A percentile compares a stretch with the other conserved stretches of the same genome.
Evolutionary conservation across 805 yeast genomes (phyloP).

Genomic region (Starmerella gropengiesseri): DNA sequence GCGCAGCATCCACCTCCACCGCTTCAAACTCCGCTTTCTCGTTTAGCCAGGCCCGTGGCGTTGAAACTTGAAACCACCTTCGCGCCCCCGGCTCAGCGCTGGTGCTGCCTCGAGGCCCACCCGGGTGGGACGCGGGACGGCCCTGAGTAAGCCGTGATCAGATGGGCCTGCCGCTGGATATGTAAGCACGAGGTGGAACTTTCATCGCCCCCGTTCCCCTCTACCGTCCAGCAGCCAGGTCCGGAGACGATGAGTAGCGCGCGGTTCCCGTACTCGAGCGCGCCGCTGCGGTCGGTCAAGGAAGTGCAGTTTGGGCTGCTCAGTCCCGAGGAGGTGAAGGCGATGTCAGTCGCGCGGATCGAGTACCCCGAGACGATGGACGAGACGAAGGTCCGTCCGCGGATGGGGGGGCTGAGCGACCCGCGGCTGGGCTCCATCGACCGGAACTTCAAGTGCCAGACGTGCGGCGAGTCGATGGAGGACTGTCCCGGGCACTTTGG

Average conservation of each 20-base stretch:
- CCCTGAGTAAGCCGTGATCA: too few relatives aligned
- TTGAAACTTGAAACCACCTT: too few relatives aligned
- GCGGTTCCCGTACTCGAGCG: constrained; percentile 87
- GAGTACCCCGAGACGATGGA: constrained; percentile 99
- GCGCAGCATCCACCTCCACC: too few relatives aligned
- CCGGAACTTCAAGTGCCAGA: constrained; percentile 94
- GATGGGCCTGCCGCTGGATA: too few relatives aligned
- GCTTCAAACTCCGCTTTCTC: too few relatives aligned
- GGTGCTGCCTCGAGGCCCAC: too few relatives aligned
- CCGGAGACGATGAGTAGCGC: constrained; percentile 31
- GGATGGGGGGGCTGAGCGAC: constrained; percentile 94
- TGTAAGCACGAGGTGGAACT: constrained; percentile 5
- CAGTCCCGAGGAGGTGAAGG: constrained; percentile 95
- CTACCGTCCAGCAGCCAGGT: constrained; percentile 7
- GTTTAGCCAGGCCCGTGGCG: too few relatives aligned
- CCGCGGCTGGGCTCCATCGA: constrained; percentile 96
- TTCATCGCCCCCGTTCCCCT: constrained; percentile 5
- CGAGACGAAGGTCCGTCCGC: constrained; percentile 85
- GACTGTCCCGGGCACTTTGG: constrained; percentile 99
- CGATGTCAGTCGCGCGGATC: constrained; percentile 93
- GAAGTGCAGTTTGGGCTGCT: constrained; percentile 97
- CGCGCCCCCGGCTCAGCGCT: too few relatives aligned
- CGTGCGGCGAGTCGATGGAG: constrained; percentile 98
- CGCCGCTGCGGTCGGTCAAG: constrained; percentile 92
- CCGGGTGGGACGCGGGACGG: too few relatives aligned